Evolutionary conservation across 1,284 basidiomycete genomes (phyloP).

Genomic region (Dichomitus squalens): DNA sequence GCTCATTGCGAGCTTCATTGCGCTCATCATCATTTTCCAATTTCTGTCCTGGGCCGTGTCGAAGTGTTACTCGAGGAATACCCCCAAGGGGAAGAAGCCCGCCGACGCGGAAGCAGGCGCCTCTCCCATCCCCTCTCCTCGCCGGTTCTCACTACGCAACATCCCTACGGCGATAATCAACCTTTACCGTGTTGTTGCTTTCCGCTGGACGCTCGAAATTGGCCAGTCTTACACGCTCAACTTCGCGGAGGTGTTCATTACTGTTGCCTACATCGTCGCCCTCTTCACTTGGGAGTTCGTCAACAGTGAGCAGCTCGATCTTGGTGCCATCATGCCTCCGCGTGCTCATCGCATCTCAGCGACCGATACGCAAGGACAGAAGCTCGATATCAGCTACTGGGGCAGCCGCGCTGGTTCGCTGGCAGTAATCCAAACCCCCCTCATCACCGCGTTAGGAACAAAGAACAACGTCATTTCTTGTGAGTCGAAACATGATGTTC

Average conservation of each 20-base stretch:
- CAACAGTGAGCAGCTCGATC: constrained; percentile 42
- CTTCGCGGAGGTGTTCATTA: constrained; percentile 49
- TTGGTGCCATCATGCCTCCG: background rate
- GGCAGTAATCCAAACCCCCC: constrained; percentile 56
- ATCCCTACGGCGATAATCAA: constrained; percentile 44
- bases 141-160: constrained; percentile 30
- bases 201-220: constrained; percentile 48
- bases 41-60: constrained; percentile 28
- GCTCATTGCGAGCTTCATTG: constrained; percentile 45
- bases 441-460: constrained; percentile 64
- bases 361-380: constrained; percentile 36
- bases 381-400: constrained; percentile 44
- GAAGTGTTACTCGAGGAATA: constrained; percentile 20
- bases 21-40: constrained; percentile 42
- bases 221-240: constrained; percentile 49
- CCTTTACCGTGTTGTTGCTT: constrained; percentile 48
- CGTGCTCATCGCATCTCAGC: constrained; percentile 32
- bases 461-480: constrained; percentile 66
- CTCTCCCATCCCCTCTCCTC: background rate
- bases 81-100: background rate
- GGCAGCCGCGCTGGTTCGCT: constrained; percentile 51
- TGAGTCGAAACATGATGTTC: constrained; percentile 33
- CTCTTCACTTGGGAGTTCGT: constrained; percentile 52
- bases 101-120: constrained; percentile 29
- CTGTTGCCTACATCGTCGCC: constrained; percentile 45